Conservation (phyloP, 2,329 filamentous ascomycete species). For the Colletotrichum tabaci region DNA sequence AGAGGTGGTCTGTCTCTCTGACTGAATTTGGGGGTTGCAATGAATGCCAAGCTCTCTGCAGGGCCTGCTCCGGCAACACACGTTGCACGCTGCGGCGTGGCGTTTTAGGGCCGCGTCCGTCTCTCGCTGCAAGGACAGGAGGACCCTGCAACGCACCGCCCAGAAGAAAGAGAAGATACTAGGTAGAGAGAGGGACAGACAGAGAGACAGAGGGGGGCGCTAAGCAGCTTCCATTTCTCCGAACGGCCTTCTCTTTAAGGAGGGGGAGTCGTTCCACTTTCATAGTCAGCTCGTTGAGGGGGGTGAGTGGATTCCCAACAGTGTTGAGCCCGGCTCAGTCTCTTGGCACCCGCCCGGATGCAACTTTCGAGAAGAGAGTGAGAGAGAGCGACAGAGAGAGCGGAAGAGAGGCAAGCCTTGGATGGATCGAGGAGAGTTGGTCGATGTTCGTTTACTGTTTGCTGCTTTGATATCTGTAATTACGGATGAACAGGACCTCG, state of each 20-base stretch:
- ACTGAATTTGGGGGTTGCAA: background rate
- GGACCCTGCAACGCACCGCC: constrained; percentile 19
- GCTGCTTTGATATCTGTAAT: background rate
- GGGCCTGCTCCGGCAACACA: constrained; percentile 32
- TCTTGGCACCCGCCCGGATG: no score
- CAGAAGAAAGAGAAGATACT: background rate
- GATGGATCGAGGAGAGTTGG: no score
- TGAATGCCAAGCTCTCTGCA: constrained; percentile 35
- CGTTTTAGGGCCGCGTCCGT: constrained; percentile 15
- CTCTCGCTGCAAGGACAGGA: background rate
- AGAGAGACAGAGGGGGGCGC: constrained; percentile 3
- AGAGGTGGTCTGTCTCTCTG: background rate
- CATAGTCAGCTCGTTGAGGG: constrained; percentile 28
- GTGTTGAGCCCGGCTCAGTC: constrained; percentile 19
- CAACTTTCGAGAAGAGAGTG: no score
- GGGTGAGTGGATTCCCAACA: constrained; percentile 20
- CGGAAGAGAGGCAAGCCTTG: no score
- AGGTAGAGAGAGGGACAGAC: background rate
- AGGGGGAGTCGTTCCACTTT: constrained; percentile 35
- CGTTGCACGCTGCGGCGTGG: constrained; percentile 14
- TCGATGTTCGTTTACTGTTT: no score
- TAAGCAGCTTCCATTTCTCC: constrained; percentile 40
- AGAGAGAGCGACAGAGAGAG: no score
- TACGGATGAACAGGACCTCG: background rate
- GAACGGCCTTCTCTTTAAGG: background rate